These are phyloP conservation scores for Penicillium rolfsii DNA, from an alignment of 2,329 filamentous ascomycete genomes.

Conservation along the genomic window DNA sequence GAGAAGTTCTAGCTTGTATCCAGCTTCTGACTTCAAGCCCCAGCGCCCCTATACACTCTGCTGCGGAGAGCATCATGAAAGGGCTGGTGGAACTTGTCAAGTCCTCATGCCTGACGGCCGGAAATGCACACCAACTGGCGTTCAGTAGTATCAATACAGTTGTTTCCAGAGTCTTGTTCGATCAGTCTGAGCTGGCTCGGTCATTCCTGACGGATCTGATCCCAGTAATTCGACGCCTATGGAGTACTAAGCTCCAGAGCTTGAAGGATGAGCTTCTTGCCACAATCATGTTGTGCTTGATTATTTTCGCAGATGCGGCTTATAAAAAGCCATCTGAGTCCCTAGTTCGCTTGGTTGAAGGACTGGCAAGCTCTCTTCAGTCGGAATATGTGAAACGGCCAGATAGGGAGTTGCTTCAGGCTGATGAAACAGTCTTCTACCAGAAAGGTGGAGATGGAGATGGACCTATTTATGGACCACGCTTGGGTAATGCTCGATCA, in stretches of 20 bases:
- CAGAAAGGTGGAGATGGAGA: constrained; percentile 39
- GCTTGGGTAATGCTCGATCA: constrained; percentile 39
- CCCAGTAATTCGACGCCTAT: constrained; percentile 73
- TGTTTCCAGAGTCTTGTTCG: constrained; percentile 66
- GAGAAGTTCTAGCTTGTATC: constrained; percentile 68
- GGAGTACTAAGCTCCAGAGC: constrained; percentile 67
- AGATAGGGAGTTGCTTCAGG: constrained; percentile 71
- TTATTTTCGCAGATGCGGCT: constrained; percentile 56
- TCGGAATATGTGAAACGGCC: constrained; percentile 74
- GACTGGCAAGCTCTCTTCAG: constrained; percentile 72
- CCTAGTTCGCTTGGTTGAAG: constrained; percentile 57
- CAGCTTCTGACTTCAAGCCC: constrained; percentile 64
- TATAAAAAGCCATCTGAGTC: constrained; percentile 43
- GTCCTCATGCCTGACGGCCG: constrained; percentile 58
- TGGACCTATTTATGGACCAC: constrained; percentile 40
- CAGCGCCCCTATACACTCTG: constrained; percentile 67
- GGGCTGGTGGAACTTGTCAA: constrained; percentile 65
- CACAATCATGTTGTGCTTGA: constrained; percentile 68
- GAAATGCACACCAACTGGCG: constrained; percentile 69
- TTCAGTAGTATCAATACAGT: constrained; percentile 77
- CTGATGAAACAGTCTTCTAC: constrained; percentile 73
- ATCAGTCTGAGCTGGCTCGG: constrained; percentile 67
- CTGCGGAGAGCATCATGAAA: constrained; percentile 60
- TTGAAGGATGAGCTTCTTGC: constrained; percentile 78
- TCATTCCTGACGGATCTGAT: constrained; percentile 64